Percentiles rank a stretch among this genome's conserved stretches.
These are phyloP conservation scores for Fragosphaeria purpurea DNA, from an alignment of 2,329 filamentous ascomycete species.

Conservation along the genomic window DNA sequence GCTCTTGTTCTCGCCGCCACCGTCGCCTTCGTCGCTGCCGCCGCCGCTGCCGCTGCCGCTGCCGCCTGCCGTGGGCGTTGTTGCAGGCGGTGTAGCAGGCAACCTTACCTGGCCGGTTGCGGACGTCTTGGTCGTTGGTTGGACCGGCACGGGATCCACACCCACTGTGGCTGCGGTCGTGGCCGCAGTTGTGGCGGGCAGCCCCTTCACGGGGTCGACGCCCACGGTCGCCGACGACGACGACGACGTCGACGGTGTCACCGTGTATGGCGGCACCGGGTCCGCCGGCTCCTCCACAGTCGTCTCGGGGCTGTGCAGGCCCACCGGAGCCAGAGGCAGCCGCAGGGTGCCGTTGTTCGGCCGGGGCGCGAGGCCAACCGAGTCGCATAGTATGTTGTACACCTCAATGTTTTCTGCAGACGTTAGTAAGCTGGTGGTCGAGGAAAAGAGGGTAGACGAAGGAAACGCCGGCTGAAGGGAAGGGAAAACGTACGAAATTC, in stretches of 20 bases:
- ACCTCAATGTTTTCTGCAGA: constrained; percentile 78
- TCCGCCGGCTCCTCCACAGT: constrained; percentile 42
- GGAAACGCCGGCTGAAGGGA: not conserved
- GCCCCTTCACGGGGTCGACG: not conserved
- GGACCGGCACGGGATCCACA: not conserved
- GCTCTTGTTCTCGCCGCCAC: constrained; percentile 15
- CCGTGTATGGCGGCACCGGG: constrained; percentile 29
- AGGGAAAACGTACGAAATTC: constrained; percentile 63
- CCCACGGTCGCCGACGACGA: not conserved
- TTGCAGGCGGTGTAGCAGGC: not conserved
- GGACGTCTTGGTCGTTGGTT: not conserved
- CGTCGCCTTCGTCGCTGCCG: constrained; percentile 11
- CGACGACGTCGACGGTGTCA: not conserved
- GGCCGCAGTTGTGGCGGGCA: not conserved
- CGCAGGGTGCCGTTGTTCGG: constrained; percentile 83
- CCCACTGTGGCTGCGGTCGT: constrained; percentile 2
- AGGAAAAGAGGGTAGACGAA: not conserved
- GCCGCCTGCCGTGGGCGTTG: constrained; percentile 1
- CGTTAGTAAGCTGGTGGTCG: not conserved
- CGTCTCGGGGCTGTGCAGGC: constrained; percentile 46
- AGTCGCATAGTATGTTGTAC: constrained; percentile 91
- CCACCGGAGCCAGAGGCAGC: constrained; percentile 55
- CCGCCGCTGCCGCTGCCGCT: constrained; percentile 12
- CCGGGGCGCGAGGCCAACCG: constrained; percentile 59
- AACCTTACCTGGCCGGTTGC: not conserved